Evolutionary conservation across 176 grass and related monocot species (phyloP), one percentile per base, ranked within the genome.

Genomic region (Dactylis glomerata): DNA sequence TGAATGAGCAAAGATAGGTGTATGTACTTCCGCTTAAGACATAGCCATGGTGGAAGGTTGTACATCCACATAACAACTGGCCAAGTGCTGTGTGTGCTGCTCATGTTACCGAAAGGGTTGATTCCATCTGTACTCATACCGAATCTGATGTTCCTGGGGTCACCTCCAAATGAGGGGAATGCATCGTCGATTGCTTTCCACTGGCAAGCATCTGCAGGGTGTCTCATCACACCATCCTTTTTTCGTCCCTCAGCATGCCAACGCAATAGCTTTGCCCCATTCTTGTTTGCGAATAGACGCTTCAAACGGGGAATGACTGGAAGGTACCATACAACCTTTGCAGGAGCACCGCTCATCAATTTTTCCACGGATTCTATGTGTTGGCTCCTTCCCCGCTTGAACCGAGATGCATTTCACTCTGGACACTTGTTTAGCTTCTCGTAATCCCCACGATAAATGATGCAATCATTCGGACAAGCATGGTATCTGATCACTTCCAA

Each of bases 251-350:
- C 61, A 5, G 32, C 61, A 33, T 65, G 61, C 61, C 61, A 65
- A 33, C 61, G 28, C 61, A 65, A 17, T 15, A 65, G 14, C 30
- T 65, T 65, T 33, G 61, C 61, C 28, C 33, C 61, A 19, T 65
- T 65, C 61, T 65, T 65, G 15, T 65, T 65, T 32, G 61, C 15
- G 30, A 65, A 65, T 19, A 65, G 62, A 65, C 30, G 28, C 28
- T 33, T 65, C 62, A 65, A 65, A 65, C 62, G 62, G 30, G 62
- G 62, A 65, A 65, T n/a, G n/a, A n/a, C n/a, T n/a, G n/a, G n/a
- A n/a, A n/a, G n/a, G n/a, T n/a, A n/a, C n/a, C n/a, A n/a, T n/a
- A n/a, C n/a, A n/a, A n/a, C n/a, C n/a, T n/a, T n/a, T n/a, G n/a
- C n/a, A n/a, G n/a, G n/a, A n/a, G 62, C 62, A 65, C 31, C 6